Conservation (phyloP, 768 basidiomycete genomes). For the Phylloporus rhodoxanthus region DNA sequence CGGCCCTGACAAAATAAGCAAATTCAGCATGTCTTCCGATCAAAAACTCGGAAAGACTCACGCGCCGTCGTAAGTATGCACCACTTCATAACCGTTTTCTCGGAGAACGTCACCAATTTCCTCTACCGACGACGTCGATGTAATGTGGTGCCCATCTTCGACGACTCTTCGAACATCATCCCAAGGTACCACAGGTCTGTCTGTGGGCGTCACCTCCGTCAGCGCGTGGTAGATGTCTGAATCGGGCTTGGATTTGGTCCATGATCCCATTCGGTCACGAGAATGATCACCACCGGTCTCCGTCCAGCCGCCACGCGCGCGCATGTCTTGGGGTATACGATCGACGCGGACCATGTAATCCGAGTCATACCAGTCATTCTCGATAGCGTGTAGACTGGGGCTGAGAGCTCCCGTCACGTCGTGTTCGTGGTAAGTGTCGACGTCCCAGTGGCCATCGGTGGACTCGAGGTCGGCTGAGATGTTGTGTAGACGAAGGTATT, state of each 20-base stretch:
- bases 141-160: slow-evolving; percentile 17
- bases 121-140: slow-evolving; percentile 19
- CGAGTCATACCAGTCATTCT: slow-evolving; percentile 37
- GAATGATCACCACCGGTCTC: slow-evolving; percentile 9
- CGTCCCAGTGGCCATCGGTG: slow-evolving; percentile 35
- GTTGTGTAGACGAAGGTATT: slow-evolving; percentile 39
- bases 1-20: slow-evolving; percentile 22
- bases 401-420: slow-evolving; percentile 9
- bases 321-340: slow-evolving; percentile 28
- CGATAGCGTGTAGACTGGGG: slow-evolving; percentile 31
- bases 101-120: slow-evolving; percentile 30
- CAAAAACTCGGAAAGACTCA: slow-evolving; percentile 22
- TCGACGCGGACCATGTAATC: slow-evolving; percentile 33
- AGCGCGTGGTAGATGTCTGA: slow-evolving; percentile 19
- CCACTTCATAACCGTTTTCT: slow-evolving; percentile 36
- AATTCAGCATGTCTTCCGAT: background rate
- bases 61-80: slow-evolving; percentile 38
- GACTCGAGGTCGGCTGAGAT: slow-evolving; percentile 30
- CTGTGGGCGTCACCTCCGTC: slow-evolving; percentile 5
- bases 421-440: slow-evolving; percentile 29
- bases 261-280: slow-evolving; percentile 16
- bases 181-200: slow-evolving; percentile 24
- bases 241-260: slow-evolving; percentile 10
- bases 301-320: slow-evolving; percentile 29
- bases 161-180: slow-evolving; percentile 16